Percentiles rank a stretch among this genome's conserved stretches.
Evolutionary conservation across 306 rosid genomes (phyloP).

Genomic region (Malus sieversii): DNA sequence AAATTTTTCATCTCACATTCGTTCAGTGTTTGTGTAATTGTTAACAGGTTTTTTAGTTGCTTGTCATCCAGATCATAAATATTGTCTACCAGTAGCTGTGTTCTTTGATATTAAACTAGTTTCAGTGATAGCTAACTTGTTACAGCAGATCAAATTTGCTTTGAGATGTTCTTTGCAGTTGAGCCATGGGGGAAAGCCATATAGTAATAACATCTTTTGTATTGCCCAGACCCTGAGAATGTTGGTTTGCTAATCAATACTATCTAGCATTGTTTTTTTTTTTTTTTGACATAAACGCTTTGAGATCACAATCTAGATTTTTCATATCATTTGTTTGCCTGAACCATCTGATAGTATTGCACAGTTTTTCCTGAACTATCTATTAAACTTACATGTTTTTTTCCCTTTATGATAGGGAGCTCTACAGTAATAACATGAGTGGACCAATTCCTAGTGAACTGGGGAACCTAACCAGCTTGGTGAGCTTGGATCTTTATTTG

Average conservation of each 20-base stretch:
- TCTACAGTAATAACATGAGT: slow-evolving; percentile 90
- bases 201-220: neutral
- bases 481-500: slow-evolving; percentile 98
- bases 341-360: neutral
- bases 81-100: neutral
- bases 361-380: neutral
- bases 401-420: slow-evolving; percentile 53
- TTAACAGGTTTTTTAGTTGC: neutral
- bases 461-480: slow-evolving; percentile 97
- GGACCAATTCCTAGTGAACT: slow-evolving; percentile 89
- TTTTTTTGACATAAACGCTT: neutral
- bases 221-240: neutral
- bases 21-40: neutral
- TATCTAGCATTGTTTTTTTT: neutral
- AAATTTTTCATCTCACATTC: neutral
- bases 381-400: neutral
- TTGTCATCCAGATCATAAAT: neutral
- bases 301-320: neutral
- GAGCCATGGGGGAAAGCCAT: neutral
- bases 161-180: neutral
- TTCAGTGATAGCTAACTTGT: neutral
- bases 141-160: neutral
- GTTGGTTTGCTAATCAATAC: neutral
- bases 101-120: neutral
- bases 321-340: neutral